Base-by-base conservation (phyloP, 371 early-diverging fungal genomes). In the Actinomucor elegans region DNA sequence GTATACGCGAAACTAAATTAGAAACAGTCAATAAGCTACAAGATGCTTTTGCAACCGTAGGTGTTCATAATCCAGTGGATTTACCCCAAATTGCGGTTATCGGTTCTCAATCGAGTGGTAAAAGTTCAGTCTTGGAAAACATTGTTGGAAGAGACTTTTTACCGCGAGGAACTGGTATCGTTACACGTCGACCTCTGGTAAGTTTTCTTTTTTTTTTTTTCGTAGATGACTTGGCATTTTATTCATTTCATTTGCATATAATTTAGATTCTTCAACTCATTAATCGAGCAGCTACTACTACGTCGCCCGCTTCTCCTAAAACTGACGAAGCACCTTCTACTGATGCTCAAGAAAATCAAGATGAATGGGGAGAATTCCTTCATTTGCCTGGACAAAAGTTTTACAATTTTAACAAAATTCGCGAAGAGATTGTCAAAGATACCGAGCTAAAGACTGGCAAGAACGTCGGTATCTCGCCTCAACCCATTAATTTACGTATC, bases 31-130 rank as follows among this genome's bases (percentile, higher is more conserved):
- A 96, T 75, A 90, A 86, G 48, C 88, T 99, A 44, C 99, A 98
- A 72, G 97, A 97, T 74, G 95, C 97, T 31, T 99, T 99, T 71
- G 77, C 94, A 20, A 90, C 94, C 4, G 96, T 94, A n/a, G 95
- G 96, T 55, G 95, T 96, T 32, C 83, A 88, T 48, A 97, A 97
- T 71, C 96, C 97, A 15, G 93, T 99, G 4, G 98, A 99, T 76
- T 77, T 99, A 48, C 99, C 99, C 12, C 99, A 99, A 80, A 98
- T 99, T 68, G 92, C 94, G 40, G 99, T 98, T 31, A 92, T 99
- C 69, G 99, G 98, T 29, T 88, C 89, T 31, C 97, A 98, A 79
- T 91, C 92, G 53, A 89, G 92, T 71, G 99, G 99, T 31, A 99
- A 99, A 75, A 90, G 90, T 69, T 97, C 98, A 28, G 99, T 99